A percentile compares a stretch with the other conserved stretches of the same genome.
Conservation (phyloP, 2,329 filamentous ascomycete genomes). For the Aspergillus sp. region DNA sequence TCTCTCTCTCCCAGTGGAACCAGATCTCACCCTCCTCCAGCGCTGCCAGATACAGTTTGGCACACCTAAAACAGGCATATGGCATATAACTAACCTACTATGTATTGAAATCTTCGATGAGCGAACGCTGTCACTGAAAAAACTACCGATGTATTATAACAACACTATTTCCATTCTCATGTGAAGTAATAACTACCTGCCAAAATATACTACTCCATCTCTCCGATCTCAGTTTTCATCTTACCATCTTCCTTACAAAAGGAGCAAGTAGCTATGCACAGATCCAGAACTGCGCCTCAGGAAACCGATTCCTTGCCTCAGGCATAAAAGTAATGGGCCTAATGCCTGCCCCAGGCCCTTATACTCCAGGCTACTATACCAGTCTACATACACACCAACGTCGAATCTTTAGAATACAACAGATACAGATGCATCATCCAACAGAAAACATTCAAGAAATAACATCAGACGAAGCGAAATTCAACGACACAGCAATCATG, state of each 20-base stretch:
- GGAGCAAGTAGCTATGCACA: background rate
- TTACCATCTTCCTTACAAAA: background rate
- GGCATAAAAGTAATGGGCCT: too few species aligned
- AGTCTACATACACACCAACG: too few species aligned
- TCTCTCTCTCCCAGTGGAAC: background rate
- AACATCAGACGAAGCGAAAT: rapidly evolving
- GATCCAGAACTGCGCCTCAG: too few species aligned
- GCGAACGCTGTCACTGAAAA: background rate
- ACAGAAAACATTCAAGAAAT: too few species aligned
- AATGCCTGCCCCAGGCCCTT: too few species aligned
- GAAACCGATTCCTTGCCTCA: too few species aligned
- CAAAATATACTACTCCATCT: background rate
- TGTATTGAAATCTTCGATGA: background rate
- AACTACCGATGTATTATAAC: background rate
- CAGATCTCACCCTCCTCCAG: background rate
- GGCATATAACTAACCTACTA: background rate
- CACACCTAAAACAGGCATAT: background rate
- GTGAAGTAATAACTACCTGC: background rate
- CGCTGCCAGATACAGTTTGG: background rate
- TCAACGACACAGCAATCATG: too few species aligned
- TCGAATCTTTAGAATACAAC: too few species aligned
- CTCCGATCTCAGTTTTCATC: background rate
- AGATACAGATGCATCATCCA: too few species aligned
- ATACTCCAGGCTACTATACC: too few species aligned
- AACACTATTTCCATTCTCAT: background rate